Evolutionary conservation across 1,284 basidiomycete genomes (phyloP), one percentile per base, ranked within the genome.

Genomic region (Albatrellus sp.): DNA sequence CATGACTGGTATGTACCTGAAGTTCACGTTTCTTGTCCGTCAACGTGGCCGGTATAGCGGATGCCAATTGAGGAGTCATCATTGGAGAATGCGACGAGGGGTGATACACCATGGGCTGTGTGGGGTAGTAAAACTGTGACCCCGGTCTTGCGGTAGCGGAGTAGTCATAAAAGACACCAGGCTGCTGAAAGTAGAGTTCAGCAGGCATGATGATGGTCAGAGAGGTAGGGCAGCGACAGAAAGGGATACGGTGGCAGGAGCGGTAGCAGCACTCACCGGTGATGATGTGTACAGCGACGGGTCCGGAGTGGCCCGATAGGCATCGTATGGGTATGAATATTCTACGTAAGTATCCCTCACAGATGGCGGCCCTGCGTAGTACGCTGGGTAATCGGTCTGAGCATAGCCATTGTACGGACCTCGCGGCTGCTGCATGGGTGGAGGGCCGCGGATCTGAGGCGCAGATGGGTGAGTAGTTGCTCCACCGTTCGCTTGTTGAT

Each of bases 141-240:
- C n/a, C n/a, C n/a, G 70, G 66, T 37, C 72, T 69, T 43, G 64
- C 59, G 6, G 67, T 57, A 16, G 64, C 63, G 48, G 65, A 57
- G 51, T 74, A 84, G 52, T 82, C 80, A 50, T 75, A 84, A 59
- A 73, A 80, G 43, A 75, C 52, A 30, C 67, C 66, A 33, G 72
- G 60, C 53, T 77, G 75, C 52, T 71, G 70, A 35, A 24, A 20
- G 24, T 16, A 37, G n/a, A 30, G 14, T 47, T 37, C 41, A 36
- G 17, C 16, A 30, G 32, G 4, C 16, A 42, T 14, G 10, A 20
- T 10, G n/a, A 8, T 30, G 9, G 11, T 19, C 30, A 8, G 20
- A 37, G 37, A 37, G 11, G 10, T 28, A 28, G 17, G 32, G 32
- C 40, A 14, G 37, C 46, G 12, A 48, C 58, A 52, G 62, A 57